Conservation (phyloP, 2,329 filamentous ascomycete species). For the Truncatella angustata region DNA sequence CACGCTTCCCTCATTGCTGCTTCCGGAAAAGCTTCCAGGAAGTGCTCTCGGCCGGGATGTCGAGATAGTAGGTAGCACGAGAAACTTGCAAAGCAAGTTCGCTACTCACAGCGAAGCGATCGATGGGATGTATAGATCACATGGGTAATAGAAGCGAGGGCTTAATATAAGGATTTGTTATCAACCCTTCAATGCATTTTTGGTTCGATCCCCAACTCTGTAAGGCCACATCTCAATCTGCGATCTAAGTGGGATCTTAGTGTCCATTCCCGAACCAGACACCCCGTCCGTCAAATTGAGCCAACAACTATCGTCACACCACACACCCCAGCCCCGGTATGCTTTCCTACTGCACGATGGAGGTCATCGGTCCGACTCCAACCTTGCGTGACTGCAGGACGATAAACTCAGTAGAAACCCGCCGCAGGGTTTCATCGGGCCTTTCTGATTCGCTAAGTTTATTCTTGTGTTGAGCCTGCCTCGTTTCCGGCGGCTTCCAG, state of each 20-base stretch:
- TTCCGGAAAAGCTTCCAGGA: no score
- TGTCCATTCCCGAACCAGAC: background rate
- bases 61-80: no score
- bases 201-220: background rate
- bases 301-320: background rate
- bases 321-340: background rate
- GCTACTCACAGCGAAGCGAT: background rate
- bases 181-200: no score
- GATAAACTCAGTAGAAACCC: background rate
- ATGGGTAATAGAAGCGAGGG: background rate
- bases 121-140: background rate
- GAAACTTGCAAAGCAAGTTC: no score
- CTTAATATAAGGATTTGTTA: no score
- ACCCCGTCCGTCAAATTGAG: background rate
- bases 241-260: background rate
- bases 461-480: background rate
- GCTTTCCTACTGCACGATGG: background rate
- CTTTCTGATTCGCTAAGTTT: conserved; percentile 4
- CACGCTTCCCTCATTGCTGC: no score
- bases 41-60: no score
- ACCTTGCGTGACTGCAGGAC: background rate
- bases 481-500: conserved; percentile 1
- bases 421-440: background rate
- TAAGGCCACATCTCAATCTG: background rate
- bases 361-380: conserved; percentile 1